Evolutionary conservation across 805 yeast species (phyloP).

Genomic region (Saccharomycopsis fibuligera): DNA sequence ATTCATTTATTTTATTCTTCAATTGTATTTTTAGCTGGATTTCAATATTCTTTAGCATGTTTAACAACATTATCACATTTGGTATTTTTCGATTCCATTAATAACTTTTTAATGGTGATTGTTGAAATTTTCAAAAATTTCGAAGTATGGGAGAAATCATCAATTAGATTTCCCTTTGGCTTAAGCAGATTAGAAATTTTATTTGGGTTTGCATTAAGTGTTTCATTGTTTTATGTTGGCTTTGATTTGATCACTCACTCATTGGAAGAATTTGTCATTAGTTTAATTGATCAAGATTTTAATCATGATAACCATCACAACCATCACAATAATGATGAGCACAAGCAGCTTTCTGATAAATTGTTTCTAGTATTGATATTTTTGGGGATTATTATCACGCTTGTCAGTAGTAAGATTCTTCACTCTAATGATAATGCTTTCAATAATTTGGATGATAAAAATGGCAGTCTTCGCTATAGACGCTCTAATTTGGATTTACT

Average conservation of each 20-base stretch:
- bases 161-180: slow-evolving; percentile 86
- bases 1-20: slow-evolving; percentile 52
- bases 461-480: slow-evolving; percentile 5
- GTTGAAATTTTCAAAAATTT: slow-evolving; percentile 86
- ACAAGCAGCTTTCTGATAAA: slow-evolving; percentile 23
- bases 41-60: slow-evolving; percentile 48
- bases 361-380: slow-evolving; percentile 29
- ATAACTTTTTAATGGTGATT: slow-evolving; percentile 58
- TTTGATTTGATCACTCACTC: slow-evolving; percentile 82
- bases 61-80: slow-evolving; percentile 80
- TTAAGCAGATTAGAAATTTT: slow-evolving; percentile 85
- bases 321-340: slow-evolving; percentile 27
- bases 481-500: slow-evolving; percentile 10
- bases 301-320: slow-evolving; percentile 28
- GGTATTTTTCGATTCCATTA: slow-evolving; percentile 78
- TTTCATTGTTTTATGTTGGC: slow-evolving; percentile 85
- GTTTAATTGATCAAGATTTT: slow-evolving; percentile 24
- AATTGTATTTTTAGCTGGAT: slow-evolving; percentile 54
- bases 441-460: not conserved
- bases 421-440: slow-evolving; percentile 2
- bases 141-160: slow-evolving; percentile 82
- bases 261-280: slow-evolving; percentile 61
- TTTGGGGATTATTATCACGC: slow-evolving; percentile 27
- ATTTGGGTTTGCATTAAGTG: slow-evolving; percentile 79
- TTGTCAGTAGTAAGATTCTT: slow-evolving; percentile 25